A percentile compares a stretch with the other conserved stretches of the same genome.
Evolutionary conservation across 805 yeast species (phyloP).

Genomic region (Starmerella bombi): DNA sequence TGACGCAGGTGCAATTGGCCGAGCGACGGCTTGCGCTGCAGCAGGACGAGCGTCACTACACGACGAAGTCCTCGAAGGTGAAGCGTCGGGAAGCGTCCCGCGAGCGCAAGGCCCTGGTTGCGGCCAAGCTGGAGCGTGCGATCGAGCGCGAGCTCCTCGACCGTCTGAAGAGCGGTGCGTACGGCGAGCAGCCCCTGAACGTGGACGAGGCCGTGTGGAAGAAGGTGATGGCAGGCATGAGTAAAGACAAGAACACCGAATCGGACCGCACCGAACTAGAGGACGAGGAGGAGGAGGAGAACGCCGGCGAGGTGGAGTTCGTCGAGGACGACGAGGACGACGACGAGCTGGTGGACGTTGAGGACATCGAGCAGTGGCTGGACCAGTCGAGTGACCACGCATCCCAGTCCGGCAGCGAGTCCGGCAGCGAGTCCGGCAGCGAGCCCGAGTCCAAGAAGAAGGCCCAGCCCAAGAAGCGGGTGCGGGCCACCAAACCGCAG

Average conservation of each 20-base stretch:
- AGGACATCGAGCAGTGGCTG: slow-evolving; percentile 80
- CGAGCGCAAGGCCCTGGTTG: slow-evolving; percentile 91
- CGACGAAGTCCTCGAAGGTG: slow-evolving; percentile 86
- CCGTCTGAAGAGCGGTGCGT: slow-evolving; percentile 92
- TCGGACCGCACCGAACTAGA: slow-evolving; percentile 37
- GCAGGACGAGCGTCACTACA: slow-evolving; percentile 77
- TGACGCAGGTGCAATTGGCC: slow-evolving; percentile 89
- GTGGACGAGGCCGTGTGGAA: slow-evolving; percentile 95
- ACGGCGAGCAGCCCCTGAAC: slow-evolving; percentile 93
- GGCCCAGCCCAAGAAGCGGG: slow-evolving; percentile 22
- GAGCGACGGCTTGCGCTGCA: slow-evolving; percentile 85
- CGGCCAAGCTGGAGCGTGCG: slow-evolving; percentile 92
- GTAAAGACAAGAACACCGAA: slow-evolving; percentile 49
- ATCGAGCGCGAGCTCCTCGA: slow-evolving; percentile 92
- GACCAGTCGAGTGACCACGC: slow-evolving; percentile 33
- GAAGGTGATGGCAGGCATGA: slow-evolving; percentile 70
- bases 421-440: slow-evolving; percentile 25
- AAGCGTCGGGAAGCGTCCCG: slow-evolving; percentile 87
- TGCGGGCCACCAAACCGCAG: slow-evolving; percentile 9
- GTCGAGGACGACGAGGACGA: slow-evolving; percentile 75
- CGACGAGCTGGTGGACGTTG: slow-evolving; percentile 65
- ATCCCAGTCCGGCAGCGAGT: slow-evolving; percentile 15
- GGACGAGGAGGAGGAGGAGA: slow-evolving; percentile 32
- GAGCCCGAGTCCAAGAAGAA: slow-evolving; percentile 30
- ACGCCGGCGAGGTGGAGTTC: slow-evolving; percentile 57